phyloP scores from a whole-genome alignment of 2,329 filamentous ascomycete genomes.

The Didymella sp. region DNA sequence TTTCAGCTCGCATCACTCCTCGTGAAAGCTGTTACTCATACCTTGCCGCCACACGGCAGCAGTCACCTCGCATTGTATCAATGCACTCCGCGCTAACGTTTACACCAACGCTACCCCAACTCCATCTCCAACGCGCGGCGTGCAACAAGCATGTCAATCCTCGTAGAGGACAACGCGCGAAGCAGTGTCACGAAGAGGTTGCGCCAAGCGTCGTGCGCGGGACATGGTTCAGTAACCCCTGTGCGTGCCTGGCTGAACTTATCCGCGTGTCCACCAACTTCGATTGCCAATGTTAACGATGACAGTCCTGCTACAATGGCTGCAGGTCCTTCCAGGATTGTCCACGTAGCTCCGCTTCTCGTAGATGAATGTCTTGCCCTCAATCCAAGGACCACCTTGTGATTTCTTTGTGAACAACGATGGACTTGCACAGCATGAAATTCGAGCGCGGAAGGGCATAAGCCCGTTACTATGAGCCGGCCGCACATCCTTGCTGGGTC shows the following conservation, averaged over 20 bases:
- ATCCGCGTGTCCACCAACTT: neutral
- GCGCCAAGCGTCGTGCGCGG: neutral
- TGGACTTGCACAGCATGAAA: constrained; percentile 9
- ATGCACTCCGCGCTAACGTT: neutral
- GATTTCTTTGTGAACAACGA: constrained; percentile 22
- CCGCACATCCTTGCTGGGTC: constrained; percentile 15
- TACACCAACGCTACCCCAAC: neutral
- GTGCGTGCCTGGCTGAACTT: neutral
- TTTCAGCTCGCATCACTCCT: neutral
- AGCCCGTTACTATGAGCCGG: neutral
- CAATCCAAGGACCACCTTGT: constrained; percentile 18
- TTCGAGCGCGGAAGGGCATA: neutral
- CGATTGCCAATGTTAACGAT: neutral
- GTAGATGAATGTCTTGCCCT: constrained; percentile 13
- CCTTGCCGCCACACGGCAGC: neutral
- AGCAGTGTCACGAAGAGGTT: neutral
- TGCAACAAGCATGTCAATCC: constrained; percentile 37
- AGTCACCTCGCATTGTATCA: neutral
- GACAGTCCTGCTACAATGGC: neutral
- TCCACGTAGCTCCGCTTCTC: constrained; percentile 8
- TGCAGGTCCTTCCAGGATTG: constrained; percentile 12
- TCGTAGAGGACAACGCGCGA: neutral
- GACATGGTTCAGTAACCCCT: neutral
- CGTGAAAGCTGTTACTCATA: neutral
- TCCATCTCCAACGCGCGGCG: constrained; percentile 9